These are phyloP conservation scores for Strigomonas galati DNA, from an alignment of 208 protist genomes.

Conservation along the genomic window DNA sequence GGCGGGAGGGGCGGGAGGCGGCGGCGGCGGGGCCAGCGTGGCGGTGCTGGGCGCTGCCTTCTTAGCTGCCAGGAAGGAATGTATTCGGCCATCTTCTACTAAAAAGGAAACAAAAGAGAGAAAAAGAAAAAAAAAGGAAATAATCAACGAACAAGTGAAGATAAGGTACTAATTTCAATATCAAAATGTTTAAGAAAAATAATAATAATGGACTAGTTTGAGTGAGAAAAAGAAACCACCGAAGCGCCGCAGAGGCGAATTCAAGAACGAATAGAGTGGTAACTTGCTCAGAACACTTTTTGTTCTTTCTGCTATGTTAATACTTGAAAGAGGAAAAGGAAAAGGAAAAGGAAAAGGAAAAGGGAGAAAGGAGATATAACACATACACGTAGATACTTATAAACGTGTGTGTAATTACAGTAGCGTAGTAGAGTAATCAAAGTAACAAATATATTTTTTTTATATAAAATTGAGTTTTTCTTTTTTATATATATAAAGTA, in stretches of 20 bases:
- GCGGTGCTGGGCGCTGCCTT: conserved; percentile 14
- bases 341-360: neutral
- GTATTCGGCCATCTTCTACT: neutral
- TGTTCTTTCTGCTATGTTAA: neutral
- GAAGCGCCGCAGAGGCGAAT: too few relatives aligned
- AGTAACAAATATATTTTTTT: conserved; percentile 8
- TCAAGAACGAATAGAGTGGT: too few relatives aligned
- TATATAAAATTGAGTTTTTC: conserved; percentile 6
- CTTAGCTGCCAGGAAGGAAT: conserved; percentile 9
- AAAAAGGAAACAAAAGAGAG: conserved; percentile 11
- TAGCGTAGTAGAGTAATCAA: neutral
- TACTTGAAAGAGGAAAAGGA: conserved; percentile 14
- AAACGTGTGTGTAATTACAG: neutral
- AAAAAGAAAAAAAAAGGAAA: conserved; percentile 18
- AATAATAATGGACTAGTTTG: neutral
- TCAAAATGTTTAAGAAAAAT: conserved; percentile 4
- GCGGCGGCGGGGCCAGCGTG: conserved; percentile 9
- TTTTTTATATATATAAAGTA: conserved; percentile 11
- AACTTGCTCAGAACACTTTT: too few relatives aligned
- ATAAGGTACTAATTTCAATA: neutral
- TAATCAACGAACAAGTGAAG: conserved; percentile 9
- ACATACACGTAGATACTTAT: neutral
- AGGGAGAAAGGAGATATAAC: neutral
- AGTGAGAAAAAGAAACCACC: neutral
- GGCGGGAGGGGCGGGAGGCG: conserved; percentile 1